Base-by-base conservation (phyloP, 2,329 filamentous ascomycete species). In the Aschersonia sp. region DNA sequence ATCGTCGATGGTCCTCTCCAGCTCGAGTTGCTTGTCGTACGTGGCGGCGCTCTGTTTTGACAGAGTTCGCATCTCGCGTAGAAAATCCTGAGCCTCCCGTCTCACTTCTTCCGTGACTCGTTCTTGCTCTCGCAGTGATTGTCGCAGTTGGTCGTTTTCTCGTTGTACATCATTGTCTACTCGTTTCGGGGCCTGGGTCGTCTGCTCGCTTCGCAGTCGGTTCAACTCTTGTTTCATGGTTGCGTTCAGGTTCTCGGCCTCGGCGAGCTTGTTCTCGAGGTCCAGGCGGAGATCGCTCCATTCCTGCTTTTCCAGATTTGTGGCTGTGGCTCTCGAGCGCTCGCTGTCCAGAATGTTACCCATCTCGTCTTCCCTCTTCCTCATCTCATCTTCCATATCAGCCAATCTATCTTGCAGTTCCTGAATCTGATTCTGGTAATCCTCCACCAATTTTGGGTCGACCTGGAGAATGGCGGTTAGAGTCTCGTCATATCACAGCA, bases 11-110 rank as follows among this genome's bases (percentile, higher is more conserved):
- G 84, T 84, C 53, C 75, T 77, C 48, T 85, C 80, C 53, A 97
- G 73, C 55, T 82, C 79, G 46, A 88, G 80, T 63, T 97, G 89
- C 54, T 82, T 84, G 55, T 94, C 88, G 62, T 86, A 84, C 5
- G 84, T 82, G 9, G 82, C 75, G 53, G 80, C 81, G 57, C 85
- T 92, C 55, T 89, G 83, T 54, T 88, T 77, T 4, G 89, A 94
- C 44, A 97, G 74, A 44, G 78, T 71, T 52, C 86, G 82, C 92
- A 97, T 98, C 64, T 98, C 92, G 52, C 78, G 75, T 43, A 98
- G 66, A 61, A 91, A 95, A 45, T 81, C 77, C 49, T 86, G 81
- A 0, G 89, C 89, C 66, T 96, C 87, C 48, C 77, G 78, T 30
- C 86, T 80, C 32, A 96, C 92, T 58, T 95, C 85, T 51, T 94